phyloP scores from a whole-genome alignment of 1,284 basidiomycete genomes.

The Ganoderma lingzhi region DNA sequence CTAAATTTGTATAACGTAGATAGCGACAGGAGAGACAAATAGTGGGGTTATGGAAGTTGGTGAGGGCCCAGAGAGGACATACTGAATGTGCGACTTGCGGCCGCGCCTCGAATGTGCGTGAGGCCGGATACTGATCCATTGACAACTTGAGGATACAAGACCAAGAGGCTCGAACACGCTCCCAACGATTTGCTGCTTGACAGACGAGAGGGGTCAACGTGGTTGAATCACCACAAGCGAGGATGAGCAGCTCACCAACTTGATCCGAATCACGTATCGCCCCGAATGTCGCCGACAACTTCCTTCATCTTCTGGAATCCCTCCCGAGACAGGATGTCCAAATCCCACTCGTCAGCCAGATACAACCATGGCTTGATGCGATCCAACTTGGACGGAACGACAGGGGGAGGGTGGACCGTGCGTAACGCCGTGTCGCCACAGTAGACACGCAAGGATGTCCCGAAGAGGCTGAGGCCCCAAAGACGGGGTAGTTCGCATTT shows the following conservation, averaged over 20 bases:
- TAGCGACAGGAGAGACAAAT: too few relatives aligned
- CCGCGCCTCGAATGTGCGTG: too few relatives aligned
- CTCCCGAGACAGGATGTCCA: neutral
- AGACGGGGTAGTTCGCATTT: neutral
- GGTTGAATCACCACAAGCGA: too few relatives aligned
- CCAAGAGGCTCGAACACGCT: too few relatives aligned
- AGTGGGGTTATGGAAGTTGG: too few relatives aligned
- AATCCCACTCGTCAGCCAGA: neutral
- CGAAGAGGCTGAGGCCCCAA: neutral
- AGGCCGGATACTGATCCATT: too few relatives aligned
- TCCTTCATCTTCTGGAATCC: neutral
- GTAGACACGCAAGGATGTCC: neutral
- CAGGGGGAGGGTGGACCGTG: neutral
- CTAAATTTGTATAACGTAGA: too few relatives aligned
- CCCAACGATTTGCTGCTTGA: too few relatives aligned
- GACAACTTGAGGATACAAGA: too few relatives aligned
- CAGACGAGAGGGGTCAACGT: too few relatives aligned
- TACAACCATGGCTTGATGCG: neutral
- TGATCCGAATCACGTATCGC: neutral
- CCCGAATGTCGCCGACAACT: neutral
- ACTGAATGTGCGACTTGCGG: too few relatives aligned
- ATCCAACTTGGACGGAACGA: neutral
- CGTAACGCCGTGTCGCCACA: neutral
- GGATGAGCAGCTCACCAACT: neutral
- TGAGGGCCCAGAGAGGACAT: too few relatives aligned